Evolutionary conservation across 2,329 filamentous ascomycete genomes (phyloP).

Genomic region (Colletotrichum truncatum): DNA sequence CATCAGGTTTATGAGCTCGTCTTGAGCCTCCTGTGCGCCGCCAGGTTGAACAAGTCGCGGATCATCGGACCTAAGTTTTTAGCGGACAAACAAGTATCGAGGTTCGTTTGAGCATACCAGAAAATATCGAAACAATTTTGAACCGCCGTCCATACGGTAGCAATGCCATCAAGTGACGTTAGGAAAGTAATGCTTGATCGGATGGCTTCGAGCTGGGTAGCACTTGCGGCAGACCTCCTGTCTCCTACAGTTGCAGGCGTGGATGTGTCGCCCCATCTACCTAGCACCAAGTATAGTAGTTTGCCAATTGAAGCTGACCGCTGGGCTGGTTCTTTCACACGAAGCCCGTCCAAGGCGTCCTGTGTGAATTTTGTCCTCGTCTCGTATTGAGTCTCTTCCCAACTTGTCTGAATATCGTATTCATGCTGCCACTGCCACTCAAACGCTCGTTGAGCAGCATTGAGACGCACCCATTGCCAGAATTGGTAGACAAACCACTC

Average conservation of each 20-base stretch:
- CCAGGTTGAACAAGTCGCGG: conserved; percentile 46
- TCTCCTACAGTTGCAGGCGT: conserved; percentile 53
- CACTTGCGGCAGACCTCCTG: conserved; percentile 60
- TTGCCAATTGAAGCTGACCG: conserved; percentile 64
- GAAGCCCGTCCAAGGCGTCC: conserved; percentile 56
- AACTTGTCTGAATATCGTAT: conserved; percentile 57
- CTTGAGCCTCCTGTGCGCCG: conserved; percentile 61
- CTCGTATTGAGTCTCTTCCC: conserved; percentile 72
- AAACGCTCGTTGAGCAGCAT: conserved; percentile 80
- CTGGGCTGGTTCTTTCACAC: conserved; percentile 56
- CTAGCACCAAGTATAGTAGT: conserved; percentile 70
- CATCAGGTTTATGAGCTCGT: conserved; percentile 70
- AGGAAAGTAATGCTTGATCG: conserved; percentile 62
- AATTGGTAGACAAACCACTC: conserved; percentile 97
- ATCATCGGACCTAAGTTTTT: conserved; percentile 56
- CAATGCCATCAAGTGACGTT: conserved; percentile 59
- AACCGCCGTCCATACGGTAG: conserved; percentile 61
- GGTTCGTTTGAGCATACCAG: conserved; percentile 52
- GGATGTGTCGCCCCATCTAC: conserved; percentile 76
- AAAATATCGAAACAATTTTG: conserved; percentile 59
- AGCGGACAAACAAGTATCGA: conserved; percentile 34
- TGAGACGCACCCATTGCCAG: conserved; percentile 83
- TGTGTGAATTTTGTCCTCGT: conserved; percentile 66
- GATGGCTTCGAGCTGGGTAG: conserved; percentile 68
- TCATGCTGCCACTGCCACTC: conserved; percentile 77